Evolutionary conservation across 2,329 filamentous ascomycete genomes (phyloP).

Genomic region (Mollisiaceae sp.): DNA sequence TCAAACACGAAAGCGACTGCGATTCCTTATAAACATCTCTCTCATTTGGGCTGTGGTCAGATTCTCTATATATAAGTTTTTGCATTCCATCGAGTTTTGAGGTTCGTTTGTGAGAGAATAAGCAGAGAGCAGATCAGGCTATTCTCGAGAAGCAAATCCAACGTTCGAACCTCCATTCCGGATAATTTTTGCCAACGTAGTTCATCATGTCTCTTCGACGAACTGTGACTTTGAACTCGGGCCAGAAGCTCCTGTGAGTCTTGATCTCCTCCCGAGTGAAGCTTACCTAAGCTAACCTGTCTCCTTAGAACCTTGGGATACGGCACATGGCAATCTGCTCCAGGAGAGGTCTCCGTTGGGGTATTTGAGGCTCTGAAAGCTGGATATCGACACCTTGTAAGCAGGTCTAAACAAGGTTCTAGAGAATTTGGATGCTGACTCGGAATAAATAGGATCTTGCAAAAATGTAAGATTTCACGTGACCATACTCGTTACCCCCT

Average conservation of each 20-base stretch:
- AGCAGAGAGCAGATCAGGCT: background rate
- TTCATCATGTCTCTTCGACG: conserved; percentile 3
- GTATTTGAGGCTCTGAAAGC: conserved; percentile 9
- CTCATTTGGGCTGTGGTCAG: background rate
- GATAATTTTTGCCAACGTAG: background rate
- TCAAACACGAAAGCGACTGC: background rate
- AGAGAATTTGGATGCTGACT: background rate
- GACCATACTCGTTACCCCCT: background rate
- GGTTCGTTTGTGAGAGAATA: background rate
- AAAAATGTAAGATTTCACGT: conserved; percentile 2
- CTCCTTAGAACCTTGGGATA: background rate
- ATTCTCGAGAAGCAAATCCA: background rate
- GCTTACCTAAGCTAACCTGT: background rate
- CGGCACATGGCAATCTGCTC: conserved; percentile 6
- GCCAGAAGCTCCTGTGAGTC: conserved; percentile 6
- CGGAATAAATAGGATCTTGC: background rate
- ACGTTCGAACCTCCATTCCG: background rate
- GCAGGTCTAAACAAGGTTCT: background rate
- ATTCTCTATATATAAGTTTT: background rate
- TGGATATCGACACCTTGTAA: conserved; percentile 10
- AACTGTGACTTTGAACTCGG: background rate
- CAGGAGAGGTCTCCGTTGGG: conserved; percentile 6
- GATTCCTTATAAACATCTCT: background rate
- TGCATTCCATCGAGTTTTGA: background rate
- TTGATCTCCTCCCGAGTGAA: background rate